Percentiles rank a stretch among this genome's conserved stretches.
Evolutionary conservation across 1,284 basidiomycete species (phyloP).

Genomic region (Inonotus obliquus): DNA sequence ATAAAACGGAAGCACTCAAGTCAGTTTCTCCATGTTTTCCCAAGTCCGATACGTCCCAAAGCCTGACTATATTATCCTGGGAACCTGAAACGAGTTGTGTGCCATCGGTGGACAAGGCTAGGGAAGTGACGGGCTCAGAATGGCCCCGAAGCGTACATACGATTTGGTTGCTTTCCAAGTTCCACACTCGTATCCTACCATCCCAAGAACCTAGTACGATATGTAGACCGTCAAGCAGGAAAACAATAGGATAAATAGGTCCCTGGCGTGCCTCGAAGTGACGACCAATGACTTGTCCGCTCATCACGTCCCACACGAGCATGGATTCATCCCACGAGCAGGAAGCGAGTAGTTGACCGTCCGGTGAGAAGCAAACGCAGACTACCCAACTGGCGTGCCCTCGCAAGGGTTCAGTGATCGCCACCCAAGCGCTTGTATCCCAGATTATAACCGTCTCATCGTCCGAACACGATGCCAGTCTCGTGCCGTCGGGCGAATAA

Average conservation of each 20-base stretch:
- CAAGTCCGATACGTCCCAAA: constrained; percentile 15
- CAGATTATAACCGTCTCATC: neutral
- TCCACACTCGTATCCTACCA: constrained; percentile 99
- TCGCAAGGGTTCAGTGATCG: neutral
- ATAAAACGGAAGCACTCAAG: neutral
- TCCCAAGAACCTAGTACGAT: constrained; percentile 87
- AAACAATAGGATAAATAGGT: neutral
- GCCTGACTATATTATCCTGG: constrained; percentile 14
- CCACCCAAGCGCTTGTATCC: neutral
- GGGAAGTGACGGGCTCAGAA: neutral
- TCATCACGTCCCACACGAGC: neutral
- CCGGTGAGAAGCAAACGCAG: constrained; percentile 8
- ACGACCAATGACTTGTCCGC: neutral
- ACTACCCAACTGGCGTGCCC: neutral
- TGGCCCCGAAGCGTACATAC: neutral
- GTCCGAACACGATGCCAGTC: neutral
- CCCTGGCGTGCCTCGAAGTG: neutral
- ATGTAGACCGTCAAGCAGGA: constrained; percentile 12
- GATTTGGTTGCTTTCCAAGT: constrained; percentile 18
- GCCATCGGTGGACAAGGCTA: neutral
- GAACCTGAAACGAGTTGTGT: constrained; percentile 6
- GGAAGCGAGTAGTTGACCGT: neutral
- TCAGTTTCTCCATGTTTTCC: neutral
- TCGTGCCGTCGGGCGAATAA: neutral
- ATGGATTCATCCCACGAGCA: neutral